Conservation (phyloP, 306 rosid genomes). For the Cucumis hystrix region DNA sequence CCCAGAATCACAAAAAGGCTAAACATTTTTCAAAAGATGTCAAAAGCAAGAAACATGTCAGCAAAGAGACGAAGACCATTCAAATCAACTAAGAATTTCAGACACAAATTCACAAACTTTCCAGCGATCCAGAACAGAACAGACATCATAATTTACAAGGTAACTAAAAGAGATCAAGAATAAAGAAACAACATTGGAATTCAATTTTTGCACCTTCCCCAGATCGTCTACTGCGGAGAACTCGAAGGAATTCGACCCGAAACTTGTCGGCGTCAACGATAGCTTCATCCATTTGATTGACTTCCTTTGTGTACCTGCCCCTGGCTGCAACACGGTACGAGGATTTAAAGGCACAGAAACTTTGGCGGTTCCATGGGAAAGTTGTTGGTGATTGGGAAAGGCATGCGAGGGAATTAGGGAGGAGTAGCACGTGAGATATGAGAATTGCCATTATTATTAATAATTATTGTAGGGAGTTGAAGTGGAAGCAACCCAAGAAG, state of each 20-base stretch:
- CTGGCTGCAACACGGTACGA: not conserved
- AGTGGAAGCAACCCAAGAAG: not conserved
- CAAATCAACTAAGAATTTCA: not conserved
- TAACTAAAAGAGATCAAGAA: not conserved
- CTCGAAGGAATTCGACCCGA: conserved; percentile 37
- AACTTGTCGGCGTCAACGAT: conserved; percentile 25
- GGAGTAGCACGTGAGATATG: conserved; percentile 18
- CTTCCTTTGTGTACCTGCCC: not conserved
- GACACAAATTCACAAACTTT: not conserved
- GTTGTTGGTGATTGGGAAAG: not conserved
- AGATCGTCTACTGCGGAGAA: conserved; percentile 37
- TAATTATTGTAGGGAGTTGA: not conserved
- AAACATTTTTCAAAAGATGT: not conserved
- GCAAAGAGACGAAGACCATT: not conserved
- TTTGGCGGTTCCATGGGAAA: conserved; percentile 10
- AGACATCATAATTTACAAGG: not conserved
- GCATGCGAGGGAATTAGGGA: conserved; percentile 15
- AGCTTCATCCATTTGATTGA: conserved; percentile 24
- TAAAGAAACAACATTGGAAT: not conserved
- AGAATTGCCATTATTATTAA: not conserved
- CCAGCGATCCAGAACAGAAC: not conserved
- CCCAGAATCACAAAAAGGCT: not conserved
- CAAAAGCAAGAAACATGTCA: not conserved
- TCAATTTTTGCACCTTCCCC: conserved; percentile 21
- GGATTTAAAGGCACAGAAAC: conserved; percentile 1